phyloP scores from a whole-genome alignment of 305 asterid species.

The Solanum hybrid region DNA sequence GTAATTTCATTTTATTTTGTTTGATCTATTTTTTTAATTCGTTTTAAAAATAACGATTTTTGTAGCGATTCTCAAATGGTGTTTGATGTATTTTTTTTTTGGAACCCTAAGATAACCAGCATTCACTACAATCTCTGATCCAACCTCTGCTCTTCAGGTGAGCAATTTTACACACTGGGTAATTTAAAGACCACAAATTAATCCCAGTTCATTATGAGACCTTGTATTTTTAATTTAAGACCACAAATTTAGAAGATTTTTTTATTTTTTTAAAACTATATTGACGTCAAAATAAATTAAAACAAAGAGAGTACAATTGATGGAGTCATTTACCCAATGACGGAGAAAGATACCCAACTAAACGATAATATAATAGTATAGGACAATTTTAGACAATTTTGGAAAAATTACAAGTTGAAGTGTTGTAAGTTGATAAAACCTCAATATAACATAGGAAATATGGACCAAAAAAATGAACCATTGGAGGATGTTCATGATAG shows the following conservation, averaged over 20 bases:
- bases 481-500: not conserved
- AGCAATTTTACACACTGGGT: no score
- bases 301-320: not conserved
- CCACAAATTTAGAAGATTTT: no score
- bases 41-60: no score
- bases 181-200: no score
- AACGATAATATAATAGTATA: not conserved
- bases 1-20: no score
- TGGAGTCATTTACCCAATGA: not conserved
- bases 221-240: no score
- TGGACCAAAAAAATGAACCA: not conserved
- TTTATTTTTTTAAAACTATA: no score
- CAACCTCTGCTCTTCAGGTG: no score
- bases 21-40: not conserved
- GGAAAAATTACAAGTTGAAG: not conserved
- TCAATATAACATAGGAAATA: not conserved
- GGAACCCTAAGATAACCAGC: no score
- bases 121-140: accelerated
- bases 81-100: no score
- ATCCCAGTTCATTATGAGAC: no score
- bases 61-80: not conserved
- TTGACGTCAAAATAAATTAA: no score
- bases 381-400: not conserved
- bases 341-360: not conserved
- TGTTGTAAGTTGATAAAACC: not conserved